Evolutionary conservation across 441 rosid species (phyloP), one percentile per base, ranked within the genome.

Genomic region (Capsella rubella): DNA sequence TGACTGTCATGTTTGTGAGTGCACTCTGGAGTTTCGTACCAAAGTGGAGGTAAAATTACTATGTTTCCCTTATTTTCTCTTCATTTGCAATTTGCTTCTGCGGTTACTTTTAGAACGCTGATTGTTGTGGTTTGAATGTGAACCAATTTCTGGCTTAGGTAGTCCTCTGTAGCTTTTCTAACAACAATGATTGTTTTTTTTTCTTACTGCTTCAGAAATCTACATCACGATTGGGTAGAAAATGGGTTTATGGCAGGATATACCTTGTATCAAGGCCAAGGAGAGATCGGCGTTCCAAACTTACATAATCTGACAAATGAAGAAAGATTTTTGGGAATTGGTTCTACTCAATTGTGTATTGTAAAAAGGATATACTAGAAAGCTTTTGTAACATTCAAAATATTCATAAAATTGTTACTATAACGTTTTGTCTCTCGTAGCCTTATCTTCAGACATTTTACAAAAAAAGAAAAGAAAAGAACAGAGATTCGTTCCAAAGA

Each of bases 1-100:
- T 3, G 93, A 90, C 63, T 95, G 99, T 56, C 99, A 95, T 72
- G 97, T 95, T 34, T 95, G 99, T 76, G 94, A 79, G 72, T 84
- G 91, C 83, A 75, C 90, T 25, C 57, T 95, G 52, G 97, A 90
- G 79, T 92, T 92, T 73, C 87, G 97, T 32, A 91, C 97, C 39
- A 92, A 90, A 83, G 89, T 83, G 29, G 96, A 88, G 92, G 99
- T 95, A 72, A 37, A 15, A 50, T 1, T 32, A 58, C 50, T 8
- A 18, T 21, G 1, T 9, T 8, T 15, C 15, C 56, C 55, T n/a
- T 53, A 6, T 42, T 31, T 11, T 28, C 31, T 2, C 42, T 11
- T 43, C 50, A 21, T 37, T 37, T n/a, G 0, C 10, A 14, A 27
- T 39, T 39, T 2, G 8, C 14, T 35, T 31, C 21, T 42, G 32